Percentiles rank a stretch among this genome's conserved stretches.
Evolutionary conservation across 495 filamentous ascomycete species (phyloP).

Genomic region (Hypoxylon crocopeplum): DNA sequence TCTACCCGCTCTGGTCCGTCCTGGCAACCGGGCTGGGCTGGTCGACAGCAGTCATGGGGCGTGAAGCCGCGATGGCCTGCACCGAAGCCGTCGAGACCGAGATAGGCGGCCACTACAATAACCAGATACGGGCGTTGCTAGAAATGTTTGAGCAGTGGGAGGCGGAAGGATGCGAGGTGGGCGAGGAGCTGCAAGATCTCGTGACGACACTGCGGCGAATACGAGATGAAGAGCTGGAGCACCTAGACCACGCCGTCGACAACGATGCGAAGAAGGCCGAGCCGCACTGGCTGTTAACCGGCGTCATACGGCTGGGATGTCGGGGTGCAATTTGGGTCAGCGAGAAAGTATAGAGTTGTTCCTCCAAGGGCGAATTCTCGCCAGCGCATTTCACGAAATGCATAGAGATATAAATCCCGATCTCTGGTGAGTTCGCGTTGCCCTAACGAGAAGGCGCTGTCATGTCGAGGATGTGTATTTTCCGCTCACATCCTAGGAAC

Average conservation of each 20-base stretch:
- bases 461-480: too few species aligned
- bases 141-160: slow-evolving; percentile 76
- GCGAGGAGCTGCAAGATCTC: slow-evolving; percentile 77
- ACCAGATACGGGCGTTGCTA: slow-evolving; percentile 80
- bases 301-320: slow-evolving; percentile 86
- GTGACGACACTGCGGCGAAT: slow-evolving; percentile 78
- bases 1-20: slow-evolving; percentile 91
- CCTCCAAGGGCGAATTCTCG: too few species aligned
- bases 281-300: slow-evolving; percentile 89
- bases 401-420: too few species aligned
- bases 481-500: too few species aligned
- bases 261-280: slow-evolving; percentile 88
- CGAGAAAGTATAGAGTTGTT: slow-evolving; percentile 68
- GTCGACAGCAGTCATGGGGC: slow-evolving; percentile 86
- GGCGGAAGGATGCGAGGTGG: slow-evolving; percentile 73
- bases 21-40: slow-evolving; percentile 87
- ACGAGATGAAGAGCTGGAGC: slow-evolving; percentile 95
- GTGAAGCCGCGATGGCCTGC: slow-evolving; percentile 97
- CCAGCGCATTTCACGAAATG: background rate
- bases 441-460: too few species aligned
- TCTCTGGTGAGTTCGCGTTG: slow-evolving; percentile 1
- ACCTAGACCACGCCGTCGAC: slow-evolving; percentile 92
- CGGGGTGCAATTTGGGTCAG: slow-evolving; percentile 92
- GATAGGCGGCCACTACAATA: slow-evolving; percentile 95
- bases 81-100: slow-evolving; percentile 99